Evolutionary conservation across 2,329 filamentous ascomycete species (phyloP).

Genomic region (Monascus ruber): DNA sequence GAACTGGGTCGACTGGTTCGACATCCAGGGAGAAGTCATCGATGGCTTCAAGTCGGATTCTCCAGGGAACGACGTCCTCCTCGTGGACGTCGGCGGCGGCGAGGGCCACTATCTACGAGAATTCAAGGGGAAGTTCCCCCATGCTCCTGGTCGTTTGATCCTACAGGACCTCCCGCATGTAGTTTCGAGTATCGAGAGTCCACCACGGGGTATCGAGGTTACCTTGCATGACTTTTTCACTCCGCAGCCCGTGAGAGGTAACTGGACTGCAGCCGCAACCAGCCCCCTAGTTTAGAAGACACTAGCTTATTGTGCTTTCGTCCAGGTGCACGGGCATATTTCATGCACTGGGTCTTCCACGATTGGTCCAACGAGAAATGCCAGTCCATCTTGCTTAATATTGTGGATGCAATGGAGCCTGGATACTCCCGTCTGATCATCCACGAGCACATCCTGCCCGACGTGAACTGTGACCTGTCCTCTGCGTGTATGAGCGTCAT

Average conservation of each 20-base stretch:
- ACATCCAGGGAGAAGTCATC: slow-evolving; percentile 2
- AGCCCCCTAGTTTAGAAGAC: not conserved
- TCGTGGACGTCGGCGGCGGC: slow-evolving; percentile 15
- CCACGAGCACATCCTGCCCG: slow-evolving; percentile 16
- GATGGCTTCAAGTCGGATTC: slow-evolving; percentile 3
- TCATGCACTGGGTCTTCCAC: slow-evolving; percentile 13
- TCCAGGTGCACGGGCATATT: slow-evolving; percentile 12
- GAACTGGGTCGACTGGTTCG: slow-evolving; percentile 6
- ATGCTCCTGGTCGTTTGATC: slow-evolving; percentile 7
- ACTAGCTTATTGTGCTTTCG: not conserved
- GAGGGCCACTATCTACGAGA: slow-evolving; percentile 11
- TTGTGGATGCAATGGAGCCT: slow-evolving; percentile 10
- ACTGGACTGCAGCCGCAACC: not conserved
- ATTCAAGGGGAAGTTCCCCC: slow-evolving; percentile 5
- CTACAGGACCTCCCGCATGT: slow-evolving; percentile 12
- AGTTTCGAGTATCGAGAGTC: slow-evolving; percentile 2
- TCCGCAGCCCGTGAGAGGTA: slow-evolving; percentile 11
- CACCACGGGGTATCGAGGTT: slow-evolving; percentile 2
- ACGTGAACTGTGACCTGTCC: slow-evolving; percentile 4
- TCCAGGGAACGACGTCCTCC: slow-evolving; percentile 5
- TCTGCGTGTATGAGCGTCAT: slow-evolving; percentile 5
- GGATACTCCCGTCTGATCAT: slow-evolving; percentile 15
- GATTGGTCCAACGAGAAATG: slow-evolving; percentile 11
- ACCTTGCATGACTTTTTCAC: slow-evolving; percentile 13
- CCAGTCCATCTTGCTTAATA: slow-evolving; percentile 8